Base-by-base conservation (phyloP, 441 rosid genomes). In the Lepidium campestre region DNA sequence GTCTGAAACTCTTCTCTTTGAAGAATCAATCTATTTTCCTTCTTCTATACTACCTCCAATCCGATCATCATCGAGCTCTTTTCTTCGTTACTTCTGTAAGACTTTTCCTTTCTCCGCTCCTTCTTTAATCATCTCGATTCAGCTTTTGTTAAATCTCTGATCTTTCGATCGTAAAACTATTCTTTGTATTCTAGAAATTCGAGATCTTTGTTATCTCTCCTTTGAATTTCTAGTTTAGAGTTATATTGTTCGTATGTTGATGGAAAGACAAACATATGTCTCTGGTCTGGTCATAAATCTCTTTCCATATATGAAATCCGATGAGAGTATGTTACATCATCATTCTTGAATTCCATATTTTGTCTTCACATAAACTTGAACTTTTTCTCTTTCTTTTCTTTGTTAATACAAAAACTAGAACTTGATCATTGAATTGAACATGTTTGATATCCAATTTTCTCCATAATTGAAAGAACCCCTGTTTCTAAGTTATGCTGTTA, bases 51-150 rank as follows among this genome's bases (percentile, higher is more conserved):
- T 34, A 17, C 22, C 48, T 23, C 34, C 34, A 29, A 7, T 29
- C 47, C 56, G 57, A 61, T 70, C 74, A 70, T 62, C 74, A 15
- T 52, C 65, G n/a, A 5, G 8, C 48, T 40, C 9, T 3, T 14
- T 10, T 14, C 48, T 20, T 37, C 46, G 34, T 29, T 29, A 29
- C 39, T 37, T 34, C 36, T 15, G 58, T 67, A 69, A 69, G 61
- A 47, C 58, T 49, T 62, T 46, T 6, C 7, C 34, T 25, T 44
- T 65, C 20, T 62, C 34, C 1, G 1, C 23, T 18, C 23, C 53
- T 48, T 48, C 27, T 57, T 48, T 3, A 15, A 4, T 46, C 39
- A 7, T 29, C 7, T 53, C 11, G 40, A 53, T 53, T 0, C 7
- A 5, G n/a, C 4, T n/a, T 37, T 56, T 23, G 1, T 23, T 25